Conservation (phyloP, 345 rosid genomes). For the Physaria fendleri region DNA sequence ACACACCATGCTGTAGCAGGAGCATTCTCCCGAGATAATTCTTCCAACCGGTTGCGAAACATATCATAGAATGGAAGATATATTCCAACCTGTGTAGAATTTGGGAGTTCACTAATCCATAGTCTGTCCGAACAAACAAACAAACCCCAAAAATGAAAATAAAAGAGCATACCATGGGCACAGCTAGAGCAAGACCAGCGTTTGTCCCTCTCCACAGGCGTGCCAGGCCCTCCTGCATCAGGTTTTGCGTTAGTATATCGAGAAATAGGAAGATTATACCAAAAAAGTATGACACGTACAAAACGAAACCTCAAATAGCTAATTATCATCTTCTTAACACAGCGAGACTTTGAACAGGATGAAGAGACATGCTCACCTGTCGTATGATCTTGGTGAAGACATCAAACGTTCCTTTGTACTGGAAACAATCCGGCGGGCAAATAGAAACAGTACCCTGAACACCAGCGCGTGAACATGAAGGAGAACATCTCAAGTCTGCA, state of each 20-base stretch:
- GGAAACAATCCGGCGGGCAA: slow-evolving; percentile 99
- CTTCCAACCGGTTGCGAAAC: slow-evolving; percentile 75
- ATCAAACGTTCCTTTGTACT: slow-evolving; percentile 93
- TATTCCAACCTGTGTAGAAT: slow-evolving; percentile 70
- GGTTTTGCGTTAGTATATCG: slow-evolving; percentile 9
- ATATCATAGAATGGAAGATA: slow-evolving; percentile 89
- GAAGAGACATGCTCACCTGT: slow-evolving; percentile 51
- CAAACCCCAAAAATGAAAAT: neutral
- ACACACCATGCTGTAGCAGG: slow-evolving; percentile 51
- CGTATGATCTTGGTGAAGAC: slow-evolving; percentile 81
- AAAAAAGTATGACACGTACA: neutral
- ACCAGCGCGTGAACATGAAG: slow-evolving; percentile 89
- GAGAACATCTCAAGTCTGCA: slow-evolving; percentile 92
- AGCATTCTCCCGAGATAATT: slow-evolving; percentile 36
- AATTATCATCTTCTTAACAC: neutral
- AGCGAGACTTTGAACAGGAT: neutral
- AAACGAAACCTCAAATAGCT: neutral
- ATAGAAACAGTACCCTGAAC: slow-evolving; percentile 94
- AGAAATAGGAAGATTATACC: slow-evolving; percentile 9
- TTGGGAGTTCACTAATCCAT: neutral
- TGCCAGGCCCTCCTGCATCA: slow-evolving; percentile 72
- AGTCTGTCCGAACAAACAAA: neutral
- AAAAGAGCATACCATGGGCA: slow-evolving; percentile 61
- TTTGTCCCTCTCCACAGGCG: slow-evolving; percentile 98
- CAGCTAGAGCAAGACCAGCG: slow-evolving; percentile 90